These are phyloP conservation scores for Lasiosphaeriaceae sp. DNA, from an alignment of 495 filamentous ascomycete genomes.

Conservation along the genomic window DNA sequence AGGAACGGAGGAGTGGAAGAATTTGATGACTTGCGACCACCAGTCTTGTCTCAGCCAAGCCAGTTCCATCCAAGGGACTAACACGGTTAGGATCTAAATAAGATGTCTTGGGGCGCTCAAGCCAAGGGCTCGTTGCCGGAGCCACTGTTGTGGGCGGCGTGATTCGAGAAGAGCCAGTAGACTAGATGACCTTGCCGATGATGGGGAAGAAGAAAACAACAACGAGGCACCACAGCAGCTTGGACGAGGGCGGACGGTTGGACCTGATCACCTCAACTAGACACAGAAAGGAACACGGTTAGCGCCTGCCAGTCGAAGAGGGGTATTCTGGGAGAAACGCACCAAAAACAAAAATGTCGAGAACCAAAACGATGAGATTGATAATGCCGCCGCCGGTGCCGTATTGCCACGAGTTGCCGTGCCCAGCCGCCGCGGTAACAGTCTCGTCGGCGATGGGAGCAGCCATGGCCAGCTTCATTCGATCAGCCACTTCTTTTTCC, in stretches of 20 bases:
- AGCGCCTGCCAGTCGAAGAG: too few species aligned
- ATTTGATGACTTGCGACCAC: too few species aligned
- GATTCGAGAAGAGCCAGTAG: slow-evolving; percentile 53
- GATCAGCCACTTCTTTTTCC: too few species aligned
- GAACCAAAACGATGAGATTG: slow-evolving; percentile 45
- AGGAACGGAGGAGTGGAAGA: too few species aligned
- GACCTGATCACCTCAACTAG: slow-evolving; percentile 52
- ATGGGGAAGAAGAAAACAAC: slow-evolving; percentile 51
- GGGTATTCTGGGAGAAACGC: slow-evolving; percentile 11
- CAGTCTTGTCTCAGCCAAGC: too few species aligned
- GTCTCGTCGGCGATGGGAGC: slow-evolving; percentile 28
- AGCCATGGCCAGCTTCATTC: slow-evolving; percentile 37
- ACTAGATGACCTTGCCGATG: slow-evolving; percentile 43
- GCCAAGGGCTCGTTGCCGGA: slow-evolving; percentile 42
- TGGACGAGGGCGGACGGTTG: slow-evolving; percentile 40
- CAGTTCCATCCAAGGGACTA: too few species aligned
- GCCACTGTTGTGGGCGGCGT: slow-evolving; percentile 37
- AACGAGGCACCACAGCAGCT: slow-evolving; percentile 49
- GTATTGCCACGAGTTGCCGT: slow-evolving; percentile 35
- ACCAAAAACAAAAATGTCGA: slow-evolving; percentile 51
- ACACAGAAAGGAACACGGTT: neutral
- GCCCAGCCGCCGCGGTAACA: slow-evolving; percentile 8
- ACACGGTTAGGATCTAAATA: too few species aligned
- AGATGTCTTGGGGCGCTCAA: too few species aligned
- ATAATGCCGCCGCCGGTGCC: slow-evolving; percentile 46